Base-by-base conservation (phyloP, 495 filamentous ascomycete genomes). In the Aspergillus bertholletiae region DNA sequence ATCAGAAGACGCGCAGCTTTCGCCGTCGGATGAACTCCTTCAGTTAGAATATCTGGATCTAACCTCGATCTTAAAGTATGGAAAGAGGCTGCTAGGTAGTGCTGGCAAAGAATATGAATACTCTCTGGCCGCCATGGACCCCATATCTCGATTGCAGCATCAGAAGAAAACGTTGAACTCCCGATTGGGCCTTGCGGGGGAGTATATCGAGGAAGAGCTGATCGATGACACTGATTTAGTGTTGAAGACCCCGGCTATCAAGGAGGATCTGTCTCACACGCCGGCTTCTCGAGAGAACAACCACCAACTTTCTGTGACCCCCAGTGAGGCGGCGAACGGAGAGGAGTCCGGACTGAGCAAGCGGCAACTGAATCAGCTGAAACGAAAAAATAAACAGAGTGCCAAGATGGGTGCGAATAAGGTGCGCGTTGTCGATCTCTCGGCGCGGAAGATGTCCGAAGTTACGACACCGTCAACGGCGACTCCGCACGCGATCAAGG, bases 341-440 rank as follows among this genome's bases (percentile, higher is more conserved):
- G 90, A 91, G 48, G 89, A 94, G 48, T 68, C 80, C 0, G 85
- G 83, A 3, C 74, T 97, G 15, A 97, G 92, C 73, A 88, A 91
- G 53, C 85, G 94, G 13, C 94, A 97, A 65, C 78, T 96, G 24
- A 98, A 97, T 62, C 88, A 90, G 51, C 77, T 98, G 9, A 98
- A 98, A 68, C 84, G 94, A 15, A 96, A 95, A 65, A 84, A 88
- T 27, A 96, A 93, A 65, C 77, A 83, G 50, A 87, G 88, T 62
- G 90, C 90, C 8, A 92, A 90, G 65, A 85, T 89, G 64, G 87
- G 89, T 32, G 87, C 87, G 13, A 91, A 87, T 53, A 97, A 97
- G 67, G 91, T 95, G 35, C 80, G 86, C n/a, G 81, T 90, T n/a
- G 84, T 92, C 13, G 94, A 97, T 66, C 73, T 98, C 35, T 87